Evolutionary conservation across 2,329 filamentous ascomycete species (phyloP).

Genomic region (Fusarium chlamydosporum): DNA sequence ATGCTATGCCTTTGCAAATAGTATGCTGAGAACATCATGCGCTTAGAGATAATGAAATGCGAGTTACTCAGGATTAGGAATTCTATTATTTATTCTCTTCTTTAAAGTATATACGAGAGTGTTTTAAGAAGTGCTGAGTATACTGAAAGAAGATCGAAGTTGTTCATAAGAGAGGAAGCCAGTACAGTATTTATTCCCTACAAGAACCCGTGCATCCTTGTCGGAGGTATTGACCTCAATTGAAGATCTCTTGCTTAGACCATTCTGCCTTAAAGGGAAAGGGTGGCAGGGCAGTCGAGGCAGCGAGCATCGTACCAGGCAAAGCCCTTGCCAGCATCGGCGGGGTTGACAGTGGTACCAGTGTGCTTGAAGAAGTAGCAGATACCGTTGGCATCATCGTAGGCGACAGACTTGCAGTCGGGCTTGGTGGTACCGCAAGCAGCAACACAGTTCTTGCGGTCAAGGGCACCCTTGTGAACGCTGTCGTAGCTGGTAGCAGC

Average conservation of each 20-base stretch:
- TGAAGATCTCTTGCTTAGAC: background rate
- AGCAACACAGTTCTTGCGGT: background rate
- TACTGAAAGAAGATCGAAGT: background rate
- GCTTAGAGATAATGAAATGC: too few relatives aligned
- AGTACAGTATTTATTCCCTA: background rate
- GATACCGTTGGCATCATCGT: background rate
- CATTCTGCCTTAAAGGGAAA: too few relatives aligned
- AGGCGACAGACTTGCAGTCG: background rate
- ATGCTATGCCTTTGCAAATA: too few relatives aligned
- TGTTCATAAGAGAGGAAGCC: accelerated
- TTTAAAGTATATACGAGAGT: background rate
- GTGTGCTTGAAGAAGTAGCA: constrained; percentile 1
- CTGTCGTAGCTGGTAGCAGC: background rate
- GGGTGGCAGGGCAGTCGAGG: background rate
- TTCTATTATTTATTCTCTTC: too few relatives aligned
- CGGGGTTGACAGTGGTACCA: background rate
- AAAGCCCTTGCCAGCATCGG: background rate
- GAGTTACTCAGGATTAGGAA: too few relatives aligned
- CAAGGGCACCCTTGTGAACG: background rate
- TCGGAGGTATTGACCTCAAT: background rate
- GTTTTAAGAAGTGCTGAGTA: background rate
- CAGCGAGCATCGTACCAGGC: constrained; percentile 1
- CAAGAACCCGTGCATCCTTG: background rate
- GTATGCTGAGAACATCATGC: too few relatives aligned
- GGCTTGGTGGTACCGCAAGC: background rate